Evolutionary conservation across 2,329 filamentous ascomycete species (phyloP), one percentile per base, ranked within the genome.

Genomic region (Sporothrix protearum): DNA sequence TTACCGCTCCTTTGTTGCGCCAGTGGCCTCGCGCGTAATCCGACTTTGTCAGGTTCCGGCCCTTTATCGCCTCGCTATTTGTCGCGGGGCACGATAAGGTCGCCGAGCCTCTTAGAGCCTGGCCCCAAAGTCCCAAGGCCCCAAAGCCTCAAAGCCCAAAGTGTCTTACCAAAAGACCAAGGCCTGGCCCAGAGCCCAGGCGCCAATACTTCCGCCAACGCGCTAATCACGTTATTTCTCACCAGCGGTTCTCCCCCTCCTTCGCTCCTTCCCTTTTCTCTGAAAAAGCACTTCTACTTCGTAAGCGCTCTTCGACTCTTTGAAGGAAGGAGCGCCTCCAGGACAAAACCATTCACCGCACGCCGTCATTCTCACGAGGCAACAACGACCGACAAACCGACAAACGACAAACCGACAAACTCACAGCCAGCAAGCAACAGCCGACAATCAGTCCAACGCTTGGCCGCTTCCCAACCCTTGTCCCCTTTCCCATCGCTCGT

Each of bases 181-280:
- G 42, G 63, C 63, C 63, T 47, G 25, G 59, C 59, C 30, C 39
- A 63, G 25, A 45, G 63, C 42, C 39, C 59, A 63, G 59, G 33
- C n/a, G 59, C 36, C 33, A 63, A 42, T 16, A 25, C 55, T 36
- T 59, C 70, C 10, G 25, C 71, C 73, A 72, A 64, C 72, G 72
- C 75, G 74, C 74, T 74, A 74, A 74, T 73, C 72, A 74, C 69
- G 59, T 66, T 63, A 51, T 70, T 63, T 69, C 66, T 33, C 55
- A 36, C 4, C 39, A 33, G 25, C 14, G 36, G 22, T 14, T 45
- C 28, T 42, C 42, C 55, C 68, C 42, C 53, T 36, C 28, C 53
- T 45, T 64, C 59, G 45, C 36, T 64, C 12, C 14, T 64, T 25
- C 33, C 57, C 57, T 61, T 33, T 61, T 42, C 36, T 42, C 36